Conservation (phyloP, 2,329 filamentous ascomycete genomes). For the Rachicladosporium sp. region DNA sequence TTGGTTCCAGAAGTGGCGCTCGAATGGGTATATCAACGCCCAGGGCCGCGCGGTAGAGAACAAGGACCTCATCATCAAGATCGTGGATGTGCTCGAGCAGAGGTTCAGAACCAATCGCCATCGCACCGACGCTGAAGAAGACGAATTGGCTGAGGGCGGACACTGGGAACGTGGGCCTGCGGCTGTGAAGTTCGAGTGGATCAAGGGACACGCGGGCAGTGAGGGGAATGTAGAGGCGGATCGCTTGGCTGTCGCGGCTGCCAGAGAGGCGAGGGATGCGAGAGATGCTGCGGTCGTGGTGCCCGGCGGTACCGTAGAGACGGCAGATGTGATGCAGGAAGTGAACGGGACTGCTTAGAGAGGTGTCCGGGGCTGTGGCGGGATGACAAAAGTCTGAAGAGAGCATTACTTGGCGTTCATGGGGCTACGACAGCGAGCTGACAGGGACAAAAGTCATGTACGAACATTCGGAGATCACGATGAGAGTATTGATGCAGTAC, state of each 20-base stretch:
- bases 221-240: conserved; percentile 74
- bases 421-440: no score
- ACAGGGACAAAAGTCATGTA: no score
- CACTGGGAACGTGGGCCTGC: conserved; percentile 23
- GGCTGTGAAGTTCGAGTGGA: conserved; percentile 58
- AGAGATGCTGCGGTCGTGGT: conserved; percentile 3
- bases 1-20: conserved; percentile 70
- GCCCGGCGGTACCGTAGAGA: no score
- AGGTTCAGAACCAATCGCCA: conserved; percentile 18
- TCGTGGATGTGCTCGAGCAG: conserved; percentile 59
- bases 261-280: conserved; percentile 29
- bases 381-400: no score
- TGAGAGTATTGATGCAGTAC: no score
- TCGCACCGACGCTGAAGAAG: conserved; percentile 35
- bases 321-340: no score
- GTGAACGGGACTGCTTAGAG: no score
- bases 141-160: conserved; percentile 9
- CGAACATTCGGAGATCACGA: no score
- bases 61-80: conserved; percentile 64
- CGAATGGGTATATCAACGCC: conserved; percentile 65
- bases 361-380: no score
- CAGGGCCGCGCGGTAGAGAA: conserved; percentile 67
- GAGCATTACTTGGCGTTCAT: no score
- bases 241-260: conserved; percentile 57
- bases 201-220: conserved; percentile 70